Percentiles rank a stretch among this genome's conserved stretches.
Conservation (phyloP, 2,329 filamentous ascomycete species). For the Fusarium sp. region DNA sequence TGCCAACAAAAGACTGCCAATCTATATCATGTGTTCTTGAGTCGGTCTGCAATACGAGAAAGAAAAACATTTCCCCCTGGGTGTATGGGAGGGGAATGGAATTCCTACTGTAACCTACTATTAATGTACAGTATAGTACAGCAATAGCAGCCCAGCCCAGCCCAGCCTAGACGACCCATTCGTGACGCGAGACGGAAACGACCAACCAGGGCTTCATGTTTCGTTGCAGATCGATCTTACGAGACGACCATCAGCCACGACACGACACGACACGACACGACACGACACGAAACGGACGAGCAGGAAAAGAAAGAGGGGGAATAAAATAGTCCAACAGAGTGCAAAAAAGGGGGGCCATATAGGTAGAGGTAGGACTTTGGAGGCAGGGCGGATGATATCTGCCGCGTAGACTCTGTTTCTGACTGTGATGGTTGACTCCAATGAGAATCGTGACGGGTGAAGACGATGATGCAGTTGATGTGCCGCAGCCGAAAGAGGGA, state of each 20-base stretch:
- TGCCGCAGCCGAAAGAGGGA: constrained; percentile 10
- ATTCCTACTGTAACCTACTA: constrained; percentile 10
- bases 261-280: too few relatives aligned
- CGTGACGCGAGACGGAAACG: constrained; percentile 16
- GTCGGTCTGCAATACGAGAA: constrained; percentile 35
- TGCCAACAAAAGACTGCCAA: background rate
- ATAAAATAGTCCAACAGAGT: constrained; percentile 28
- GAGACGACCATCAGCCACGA: constrained; percentile 35
- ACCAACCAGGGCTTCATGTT: constrained; percentile 25
- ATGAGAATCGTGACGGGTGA: constrained; percentile 22
- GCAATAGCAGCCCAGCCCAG: background rate
- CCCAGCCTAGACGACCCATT: constrained; percentile 19
- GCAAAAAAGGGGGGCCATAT: constrained; percentile 17
- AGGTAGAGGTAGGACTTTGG: background rate
- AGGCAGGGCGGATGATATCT: constrained; percentile 1
- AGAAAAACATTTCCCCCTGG: constrained; percentile 8
- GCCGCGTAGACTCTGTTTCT: constrained; percentile 15
- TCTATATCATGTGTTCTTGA: constrained; percentile 30
- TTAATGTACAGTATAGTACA: background rate
- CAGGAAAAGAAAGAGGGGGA: constrained; percentile 14
- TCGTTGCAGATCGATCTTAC: constrained; percentile 46
- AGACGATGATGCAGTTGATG: constrained; percentile 24
- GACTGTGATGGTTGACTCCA: constrained; percentile 22
- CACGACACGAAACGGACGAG: constrained; percentile 10
- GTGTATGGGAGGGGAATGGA: constrained; percentile 7